Evolutionary conservation across 257 asterid genomes (phyloP).

Genomic region (Paulownia fortunei): DNA sequence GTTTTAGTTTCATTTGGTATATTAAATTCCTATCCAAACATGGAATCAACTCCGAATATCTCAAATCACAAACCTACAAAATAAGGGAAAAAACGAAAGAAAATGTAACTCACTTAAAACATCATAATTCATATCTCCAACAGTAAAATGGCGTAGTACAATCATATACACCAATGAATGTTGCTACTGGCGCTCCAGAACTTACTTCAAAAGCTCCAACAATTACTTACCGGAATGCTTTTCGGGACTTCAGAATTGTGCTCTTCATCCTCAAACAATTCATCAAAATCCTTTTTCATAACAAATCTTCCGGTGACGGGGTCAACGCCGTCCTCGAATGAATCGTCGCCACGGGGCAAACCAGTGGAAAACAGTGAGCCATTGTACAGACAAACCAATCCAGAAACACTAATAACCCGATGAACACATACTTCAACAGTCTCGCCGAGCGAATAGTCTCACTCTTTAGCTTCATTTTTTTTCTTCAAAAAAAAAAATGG

Average conservation of each 20-base stretch:
- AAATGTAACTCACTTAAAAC: background rate
- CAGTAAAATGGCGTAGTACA: background rate
- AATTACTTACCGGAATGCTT: conserved; percentile 67
- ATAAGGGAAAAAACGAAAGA: background rate
- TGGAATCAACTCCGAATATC: conserved; percentile 85
- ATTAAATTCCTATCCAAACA: conserved; percentile 81
- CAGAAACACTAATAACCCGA: conserved; percentile 62
- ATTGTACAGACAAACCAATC: conserved; percentile 67
- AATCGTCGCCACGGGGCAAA: conserved; percentile 62
- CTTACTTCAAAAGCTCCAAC: background rate
- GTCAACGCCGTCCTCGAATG: conserved; percentile 60
- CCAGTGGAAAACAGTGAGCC: conserved; percentile 60
- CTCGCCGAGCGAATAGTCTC: conserved; percentile 43
- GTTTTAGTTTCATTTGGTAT: conserved; percentile 71
- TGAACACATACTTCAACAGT: conserved; percentile 55
- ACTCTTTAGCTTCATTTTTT: conserved; percentile 54
- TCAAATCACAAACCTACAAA: conserved; percentile 81
- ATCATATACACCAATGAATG: background rate
- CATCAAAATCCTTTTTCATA: conserved; percentile 51
- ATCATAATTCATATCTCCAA: background rate
- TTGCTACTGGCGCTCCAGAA: background rate
- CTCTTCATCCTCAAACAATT: conserved; percentile 58
- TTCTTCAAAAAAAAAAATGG: background rate
- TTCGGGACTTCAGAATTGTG: conserved; percentile 58
- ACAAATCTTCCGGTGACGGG: conserved; percentile 51